Evolutionary conservation across 2,329 filamentous ascomycete genomes (phyloP).

Genomic region (Aspergillus sp.): DNA sequence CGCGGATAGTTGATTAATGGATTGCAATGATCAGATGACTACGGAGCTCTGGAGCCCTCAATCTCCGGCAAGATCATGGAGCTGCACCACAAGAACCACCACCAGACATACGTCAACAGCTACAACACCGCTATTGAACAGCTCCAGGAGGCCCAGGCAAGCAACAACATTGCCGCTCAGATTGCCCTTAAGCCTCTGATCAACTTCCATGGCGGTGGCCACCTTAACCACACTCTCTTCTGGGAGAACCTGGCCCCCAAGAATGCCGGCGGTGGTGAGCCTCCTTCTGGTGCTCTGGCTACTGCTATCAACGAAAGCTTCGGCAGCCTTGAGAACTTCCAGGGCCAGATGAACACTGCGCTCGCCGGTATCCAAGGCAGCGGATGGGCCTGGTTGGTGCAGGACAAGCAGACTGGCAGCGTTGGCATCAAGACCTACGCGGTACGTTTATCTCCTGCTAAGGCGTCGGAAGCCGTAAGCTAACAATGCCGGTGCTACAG

Average conservation of each 20-base stretch:
- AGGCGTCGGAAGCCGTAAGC: neutral
- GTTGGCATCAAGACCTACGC: slow-evolving; percentile 68
- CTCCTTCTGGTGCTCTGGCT: slow-evolving; percentile 61
- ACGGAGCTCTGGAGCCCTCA: slow-evolving; percentile 84
- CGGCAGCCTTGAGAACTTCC: slow-evolving; percentile 62
- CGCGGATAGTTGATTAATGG: neutral
- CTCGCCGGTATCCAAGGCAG: slow-evolving; percentile 68
- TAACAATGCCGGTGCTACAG: slow-evolving; percentile 30
- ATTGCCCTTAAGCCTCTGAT: slow-evolving; percentile 64
- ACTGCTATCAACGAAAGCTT: slow-evolving; percentile 64
- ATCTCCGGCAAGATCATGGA: slow-evolving; percentile 95
- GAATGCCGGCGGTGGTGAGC: slow-evolving; percentile 65
- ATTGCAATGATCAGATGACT: slow-evolving; percentile 72
- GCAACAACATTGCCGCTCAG: slow-evolving; percentile 60
- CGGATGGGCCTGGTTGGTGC: slow-evolving; percentile 67
- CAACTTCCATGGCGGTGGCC: slow-evolving; percentile 68
- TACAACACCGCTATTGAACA: slow-evolving; percentile 81
- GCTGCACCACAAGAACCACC: slow-evolving; percentile 92
- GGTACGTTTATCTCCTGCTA: slow-evolving; percentile 38
- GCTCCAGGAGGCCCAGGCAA: slow-evolving; percentile 61
- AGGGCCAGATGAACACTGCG: slow-evolving; percentile 67
- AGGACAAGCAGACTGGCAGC: slow-evolving; percentile 63
- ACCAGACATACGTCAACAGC: slow-evolving; percentile 89
- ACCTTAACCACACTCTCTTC: slow-evolving; percentile 68
- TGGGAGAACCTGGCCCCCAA: slow-evolving; percentile 71